Evolutionary conservation across 1,284 basidiomycete genomes (phyloP).

Genomic region (Papiliotrema nemorosa): DNA sequence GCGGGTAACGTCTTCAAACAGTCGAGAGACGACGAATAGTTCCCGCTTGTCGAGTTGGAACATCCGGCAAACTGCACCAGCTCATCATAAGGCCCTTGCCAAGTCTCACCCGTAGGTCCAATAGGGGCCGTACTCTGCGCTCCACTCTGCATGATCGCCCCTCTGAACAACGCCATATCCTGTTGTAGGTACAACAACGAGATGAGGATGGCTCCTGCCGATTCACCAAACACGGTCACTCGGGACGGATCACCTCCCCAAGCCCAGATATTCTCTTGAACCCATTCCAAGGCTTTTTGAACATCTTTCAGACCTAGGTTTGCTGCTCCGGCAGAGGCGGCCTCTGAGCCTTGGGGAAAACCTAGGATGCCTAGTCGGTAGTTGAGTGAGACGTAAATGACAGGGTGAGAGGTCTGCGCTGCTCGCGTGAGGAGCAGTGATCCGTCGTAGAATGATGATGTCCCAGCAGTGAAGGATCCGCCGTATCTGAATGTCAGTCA

Average conservation of each 20-base stretch:
- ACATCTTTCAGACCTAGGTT: slow-evolving; percentile 51
- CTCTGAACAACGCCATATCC: slow-evolving; percentile 38
- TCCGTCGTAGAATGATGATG: slow-evolving; percentile 22
- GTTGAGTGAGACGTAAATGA: slow-evolving; percentile 50
- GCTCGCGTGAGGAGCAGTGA: slow-evolving; percentile 5
- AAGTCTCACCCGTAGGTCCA: slow-evolving; percentile 23
- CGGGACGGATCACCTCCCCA: slow-evolving; percentile 53
- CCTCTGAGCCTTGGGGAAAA: slow-evolving; percentile 44
- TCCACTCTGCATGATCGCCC: slow-evolving; percentile 49
- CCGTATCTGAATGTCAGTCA: slow-evolving; percentile 23
- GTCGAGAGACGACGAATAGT: slow-evolving; percentile 18
- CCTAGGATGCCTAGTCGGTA: slow-evolving; percentile 53
- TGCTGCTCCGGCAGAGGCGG: slow-evolving; percentile 35
- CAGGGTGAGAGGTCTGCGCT: slow-evolving; percentile 22
- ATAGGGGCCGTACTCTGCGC: slow-evolving; percentile 40
- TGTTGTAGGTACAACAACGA: slow-evolving; percentile 28
- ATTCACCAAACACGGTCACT: slow-evolving; percentile 16
- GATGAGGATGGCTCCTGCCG: background rate
- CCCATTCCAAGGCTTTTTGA: slow-evolving; percentile 53
- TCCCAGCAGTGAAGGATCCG: slow-evolving; percentile 35
- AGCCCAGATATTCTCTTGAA: slow-evolving; percentile 50
- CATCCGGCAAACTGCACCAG: slow-evolving; percentile 29
- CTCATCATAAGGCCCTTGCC: slow-evolving; percentile 33
- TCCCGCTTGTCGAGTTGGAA: slow-evolving; percentile 5
- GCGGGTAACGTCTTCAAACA: slow-evolving; percentile 38